These are phyloP conservation scores for Sisymbrium irio DNA, from an alignment of 345 rosid genomes.

Conservation along the genomic window DNA sequence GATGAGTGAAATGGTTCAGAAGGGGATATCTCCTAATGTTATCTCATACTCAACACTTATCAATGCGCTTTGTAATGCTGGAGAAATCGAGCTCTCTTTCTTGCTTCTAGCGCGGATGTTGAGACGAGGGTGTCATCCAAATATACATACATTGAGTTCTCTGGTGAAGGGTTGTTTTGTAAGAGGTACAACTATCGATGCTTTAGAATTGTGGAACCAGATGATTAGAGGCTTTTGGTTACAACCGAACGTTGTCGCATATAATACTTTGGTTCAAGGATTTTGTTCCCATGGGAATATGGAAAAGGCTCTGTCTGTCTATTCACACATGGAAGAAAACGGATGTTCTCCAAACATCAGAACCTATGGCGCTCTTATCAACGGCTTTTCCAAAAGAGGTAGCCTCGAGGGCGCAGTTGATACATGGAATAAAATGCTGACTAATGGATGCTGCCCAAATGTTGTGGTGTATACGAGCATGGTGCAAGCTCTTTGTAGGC, in stretches of 20 bases:
- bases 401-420: constrained; percentile 59
- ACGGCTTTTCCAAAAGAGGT: constrained; percentile 71
- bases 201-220: constrained; percentile 56
- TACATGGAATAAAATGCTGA: constrained; percentile 82
- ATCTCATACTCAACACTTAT: constrained; percentile 70
- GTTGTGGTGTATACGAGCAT: constrained; percentile 80
- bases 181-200: constrained; percentile 46
- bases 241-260: constrained; percentile 60
- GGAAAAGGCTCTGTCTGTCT: constrained; percentile 50
- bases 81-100: constrained; percentile 52
- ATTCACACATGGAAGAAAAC: constrained; percentile 55
- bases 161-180: constrained; percentile 68
- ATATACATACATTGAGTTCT: constrained; percentile 61
- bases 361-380: constrained; percentile 67
- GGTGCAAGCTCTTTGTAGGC: constrained; percentile 71
- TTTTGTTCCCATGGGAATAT: constrained; percentile 55
- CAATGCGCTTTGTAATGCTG: constrained; percentile 50
- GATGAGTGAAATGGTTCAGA: constrained; percentile 51
- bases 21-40: constrained; percentile 59
- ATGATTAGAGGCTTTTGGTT: constrained; percentile 48
- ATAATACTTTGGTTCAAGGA: constrained; percentile 65
- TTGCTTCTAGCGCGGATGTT: constrained; percentile 66
- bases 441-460: constrained; percentile 62
- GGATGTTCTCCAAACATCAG: constrained; percentile 50
- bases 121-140: constrained; percentile 69